These are phyloP conservation scores for Gonapodya sp. DNA, from an alignment of 192 early-diverging fungal species.

Conservation along the genomic window DNA sequence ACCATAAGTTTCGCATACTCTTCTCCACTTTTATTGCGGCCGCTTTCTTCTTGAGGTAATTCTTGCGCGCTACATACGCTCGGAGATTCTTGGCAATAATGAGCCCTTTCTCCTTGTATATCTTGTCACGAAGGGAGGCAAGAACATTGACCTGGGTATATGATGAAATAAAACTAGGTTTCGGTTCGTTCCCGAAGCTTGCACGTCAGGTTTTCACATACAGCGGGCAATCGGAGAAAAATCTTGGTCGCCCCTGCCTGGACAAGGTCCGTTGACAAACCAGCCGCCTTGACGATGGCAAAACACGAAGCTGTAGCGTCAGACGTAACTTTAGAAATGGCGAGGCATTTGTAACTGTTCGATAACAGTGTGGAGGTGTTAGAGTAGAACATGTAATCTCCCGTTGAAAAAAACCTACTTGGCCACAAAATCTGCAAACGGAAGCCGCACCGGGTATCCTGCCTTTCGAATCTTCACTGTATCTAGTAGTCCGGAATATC, in stretches of 20 bases:
- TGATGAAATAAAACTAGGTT: background rate
- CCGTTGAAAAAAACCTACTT: conserved; percentile 17
- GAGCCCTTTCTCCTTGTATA: conserved; percentile 29
- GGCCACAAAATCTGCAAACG: conserved; percentile 34
- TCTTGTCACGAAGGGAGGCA: conserved; percentile 21
- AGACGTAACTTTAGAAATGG: background rate
- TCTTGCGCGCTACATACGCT: conserved; percentile 29
- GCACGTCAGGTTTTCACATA: conserved; percentile 5
- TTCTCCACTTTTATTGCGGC: conserved; percentile 28
- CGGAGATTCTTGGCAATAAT: conserved; percentile 30
- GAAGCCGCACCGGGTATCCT: conserved; percentile 34
- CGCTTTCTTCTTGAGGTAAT: conserved; percentile 25
- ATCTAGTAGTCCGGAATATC: conserved; percentile 49
- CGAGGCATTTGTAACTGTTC: conserved; percentile 24
- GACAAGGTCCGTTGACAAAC: conserved; percentile 24
- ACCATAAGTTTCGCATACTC: conserved; percentile 16
- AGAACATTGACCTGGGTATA: conserved; percentile 18
- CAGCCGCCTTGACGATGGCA: conserved; percentile 19
- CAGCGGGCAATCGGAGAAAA: conserved; percentile 31
- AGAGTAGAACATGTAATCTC: background rate
- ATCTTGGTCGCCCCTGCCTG: conserved; percentile 41
- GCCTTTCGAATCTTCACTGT: conserved; percentile 49
- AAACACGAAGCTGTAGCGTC: background rate
- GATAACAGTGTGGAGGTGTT: conserved; percentile 2
- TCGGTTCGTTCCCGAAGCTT: background rate